Evolutionary conservation across 345 rosid species (phyloP), one percentile per base, ranked within the genome.

Genomic region (Aegle marmelos): DNA sequence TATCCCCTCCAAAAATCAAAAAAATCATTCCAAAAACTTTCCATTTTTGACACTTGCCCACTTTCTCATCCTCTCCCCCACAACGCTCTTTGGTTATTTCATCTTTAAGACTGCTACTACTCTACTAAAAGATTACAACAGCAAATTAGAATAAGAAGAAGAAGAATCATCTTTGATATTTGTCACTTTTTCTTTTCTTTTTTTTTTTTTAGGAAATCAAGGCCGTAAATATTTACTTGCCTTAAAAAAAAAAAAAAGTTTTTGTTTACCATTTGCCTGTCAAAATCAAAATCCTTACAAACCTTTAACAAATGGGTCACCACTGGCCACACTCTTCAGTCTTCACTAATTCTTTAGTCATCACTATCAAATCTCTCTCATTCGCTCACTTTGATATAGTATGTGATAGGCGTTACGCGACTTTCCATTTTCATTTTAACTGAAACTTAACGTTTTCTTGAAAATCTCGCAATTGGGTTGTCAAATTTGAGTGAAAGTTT

Each of bases 141-240:
- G 5, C 22, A 53, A 45, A 53, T 53, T 53, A 53, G 57, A 50
- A 14, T 22, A 28, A 61, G 21, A 50, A 73, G 66, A 31, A 59
- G 81, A 65, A 75, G 72, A 77, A 78, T 82, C 80, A 84, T 84
- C 83, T 83, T 80, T 87, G 83, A 75, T 85, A 74, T 74, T 79
- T 74, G 73, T 79, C 75, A 62, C 75, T 78, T 73, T 77, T 60
- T 7, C 50, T 3, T 11, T 33, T 59, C 45, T n/a, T 54, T 27
- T 25, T 24, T 45, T 79, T 74, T 74, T 82, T 85, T 81, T 84
- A 86, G 86, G 89, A 86, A 86, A 85, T 90, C 91, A 79, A 87
- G 89, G 89, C 81, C 79, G 50, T 31, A 75, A 81, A 73, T 74
- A 53, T 74, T 72, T 82, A 79, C 77, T 79, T 70, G 69, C 14